Evolutionary conservation across 2,329 filamentous ascomycete species (phyloP).

Genomic region (Colletotrichum orbiculare): DNA sequence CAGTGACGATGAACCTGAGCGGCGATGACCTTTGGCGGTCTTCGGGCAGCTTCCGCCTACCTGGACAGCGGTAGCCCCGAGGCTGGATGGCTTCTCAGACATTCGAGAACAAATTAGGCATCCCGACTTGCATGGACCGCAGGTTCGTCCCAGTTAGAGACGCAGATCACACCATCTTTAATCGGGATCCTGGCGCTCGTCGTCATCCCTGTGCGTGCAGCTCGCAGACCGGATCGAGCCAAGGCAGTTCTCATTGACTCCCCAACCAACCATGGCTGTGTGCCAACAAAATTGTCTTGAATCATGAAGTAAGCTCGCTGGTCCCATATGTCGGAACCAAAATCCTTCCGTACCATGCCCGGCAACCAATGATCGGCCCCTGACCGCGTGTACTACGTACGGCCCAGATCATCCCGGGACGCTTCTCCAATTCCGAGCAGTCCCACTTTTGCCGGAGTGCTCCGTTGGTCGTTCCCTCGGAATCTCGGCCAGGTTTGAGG

Average conservation of each 20-base stretch:
- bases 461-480: not conserved
- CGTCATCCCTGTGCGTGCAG: not conserved
- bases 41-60: not conserved
- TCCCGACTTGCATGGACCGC: not conserved
- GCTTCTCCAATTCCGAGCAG: not conserved
- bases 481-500: slow-evolving; percentile 4
- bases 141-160: not conserved
- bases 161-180: slow-evolving; percentile 20
- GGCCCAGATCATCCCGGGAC: not conserved
- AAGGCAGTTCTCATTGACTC: not conserved
- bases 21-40: not conserved
- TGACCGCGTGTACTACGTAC: not conserved
- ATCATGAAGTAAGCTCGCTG: not conserved
- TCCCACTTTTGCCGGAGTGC: slow-evolving; percentile 14
- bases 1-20: no score
- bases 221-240: not conserved
- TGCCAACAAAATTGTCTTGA: not conserved
- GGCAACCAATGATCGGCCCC: not conserved
- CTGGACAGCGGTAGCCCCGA: not conserved
- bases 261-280: not conserved
- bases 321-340: slow-evolving; percentile 5
- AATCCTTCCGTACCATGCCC: slow-evolving; percentile 2
- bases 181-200: slow-evolving; percentile 7
- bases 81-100: not conserved
- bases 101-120: slow-evolving; percentile 7